These are phyloP conservation scores for Microsporum canis DNA, from an alignment of 2,329 filamentous ascomycete genomes.

Conservation along the genomic window DNA sequence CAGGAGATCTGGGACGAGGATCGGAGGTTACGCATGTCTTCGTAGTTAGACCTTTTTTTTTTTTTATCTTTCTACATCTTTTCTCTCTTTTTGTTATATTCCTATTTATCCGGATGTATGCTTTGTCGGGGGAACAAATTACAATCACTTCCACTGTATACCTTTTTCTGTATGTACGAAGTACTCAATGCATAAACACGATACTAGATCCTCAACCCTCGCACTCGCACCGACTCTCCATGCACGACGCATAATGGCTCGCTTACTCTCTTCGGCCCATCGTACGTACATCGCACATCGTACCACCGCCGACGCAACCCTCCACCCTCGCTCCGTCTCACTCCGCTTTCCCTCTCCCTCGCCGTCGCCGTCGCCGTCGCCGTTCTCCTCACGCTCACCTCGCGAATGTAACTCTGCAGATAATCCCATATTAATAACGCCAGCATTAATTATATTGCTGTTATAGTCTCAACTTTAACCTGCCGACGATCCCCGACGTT, in stretches of 20 bases:
- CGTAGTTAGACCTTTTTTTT: background rate
- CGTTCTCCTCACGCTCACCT: background rate
- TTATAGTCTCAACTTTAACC: background rate
- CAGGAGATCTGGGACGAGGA: slow-evolving; percentile 43
- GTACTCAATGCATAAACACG: too few species aligned
- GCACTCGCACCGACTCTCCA: background rate
- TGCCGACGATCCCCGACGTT: background rate
- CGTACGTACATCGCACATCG: background rate
- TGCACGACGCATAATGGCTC: background rate
- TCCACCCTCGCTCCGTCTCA: background rate
- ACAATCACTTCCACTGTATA: background rate
- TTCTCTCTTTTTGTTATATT: background rate
- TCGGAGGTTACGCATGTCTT: slow-evolving; percentile 23
- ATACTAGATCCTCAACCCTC: background rate
- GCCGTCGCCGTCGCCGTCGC: background rate
- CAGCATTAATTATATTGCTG: background rate
- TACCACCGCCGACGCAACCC: slow-evolving; percentile 3
- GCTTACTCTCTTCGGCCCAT: background rate
- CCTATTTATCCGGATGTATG: background rate
- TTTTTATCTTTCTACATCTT: background rate
- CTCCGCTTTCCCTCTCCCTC: background rate
- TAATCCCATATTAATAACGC: slow-evolving; percentile 1
- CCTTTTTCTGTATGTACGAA: too few species aligned
- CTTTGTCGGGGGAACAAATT: too few species aligned
- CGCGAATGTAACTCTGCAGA: background rate